Conservation (phyloP, 805 yeast species). For the Wickerhamomyces subpelliculosus region DNA sequence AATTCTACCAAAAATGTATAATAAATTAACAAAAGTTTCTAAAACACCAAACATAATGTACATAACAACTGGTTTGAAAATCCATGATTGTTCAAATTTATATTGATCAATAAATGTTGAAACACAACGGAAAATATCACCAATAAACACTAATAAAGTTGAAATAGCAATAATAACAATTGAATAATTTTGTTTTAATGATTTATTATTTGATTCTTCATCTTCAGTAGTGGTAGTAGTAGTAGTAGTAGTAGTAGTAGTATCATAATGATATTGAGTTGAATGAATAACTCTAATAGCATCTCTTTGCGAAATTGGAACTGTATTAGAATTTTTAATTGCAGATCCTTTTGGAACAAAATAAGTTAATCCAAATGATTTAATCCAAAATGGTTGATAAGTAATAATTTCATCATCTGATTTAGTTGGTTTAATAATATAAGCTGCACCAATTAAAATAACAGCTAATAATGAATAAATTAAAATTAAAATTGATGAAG, state of each 20-base stretch:
- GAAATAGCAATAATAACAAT: slow-evolving; percentile 36
- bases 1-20: slow-evolving; percentile 57
- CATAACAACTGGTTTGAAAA: slow-evolving; percentile 52
- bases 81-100: slow-evolving; percentile 32
- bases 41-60: slow-evolving; percentile 64
- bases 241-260: no score
- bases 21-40: slow-evolving; percentile 49
- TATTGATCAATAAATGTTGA: slow-evolving; percentile 32
- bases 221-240: no score
- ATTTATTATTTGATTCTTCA: slow-evolving; percentile 17
- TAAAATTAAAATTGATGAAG: slow-evolving; percentile 39
- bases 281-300: slow-evolving; percentile 59
- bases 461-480: slow-evolving; percentile 52
- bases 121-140: slow-evolving; percentile 44
- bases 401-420: slow-evolving; percentile 45
- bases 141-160: slow-evolving; percentile 42
- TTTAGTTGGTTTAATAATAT: slow-evolving; percentile 46
- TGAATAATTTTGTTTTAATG: slow-evolving; percentile 43
- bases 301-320: slow-evolving; percentile 23
- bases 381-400: slow-evolving; percentile 75
- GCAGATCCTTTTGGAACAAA: slow-evolving; percentile 50
- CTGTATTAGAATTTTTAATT: slow-evolving; percentile 33
- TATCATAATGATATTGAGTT: slow-evolving; percentile 34
- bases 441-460: slow-evolving; percentile 44
- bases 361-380: slow-evolving; percentile 52